These are phyloP conservation scores for Chlamydomonas schloesseri DNA, from an alignment of 139 green algal species.

Conservation along the genomic window DNA sequence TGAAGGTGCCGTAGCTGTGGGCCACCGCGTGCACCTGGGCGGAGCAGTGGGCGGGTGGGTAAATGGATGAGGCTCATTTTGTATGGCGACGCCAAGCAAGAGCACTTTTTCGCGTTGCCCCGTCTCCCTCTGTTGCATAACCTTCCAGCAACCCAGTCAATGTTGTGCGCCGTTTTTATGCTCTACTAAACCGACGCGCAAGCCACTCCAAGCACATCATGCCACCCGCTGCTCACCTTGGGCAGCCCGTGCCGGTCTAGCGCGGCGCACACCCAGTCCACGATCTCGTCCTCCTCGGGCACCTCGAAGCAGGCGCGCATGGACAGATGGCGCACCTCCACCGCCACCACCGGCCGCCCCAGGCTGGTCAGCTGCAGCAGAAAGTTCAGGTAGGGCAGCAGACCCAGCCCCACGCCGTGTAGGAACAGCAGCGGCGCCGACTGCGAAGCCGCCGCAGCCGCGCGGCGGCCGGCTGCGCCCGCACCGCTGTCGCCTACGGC, in stretches of 20 bases:
- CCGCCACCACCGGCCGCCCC: constrained; percentile 46
- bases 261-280: neutral
- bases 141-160: no score
- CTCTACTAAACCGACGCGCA: no score
- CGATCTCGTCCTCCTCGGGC: constrained; percentile 28
- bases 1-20: constrained; percentile 55
- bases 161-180: no score
- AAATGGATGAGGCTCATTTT: no score
- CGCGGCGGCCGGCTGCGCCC: neutral
- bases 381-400: constrained; percentile 63
- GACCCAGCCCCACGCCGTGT: constrained; percentile 64
- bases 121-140: no score
- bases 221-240: no score
- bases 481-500: neutral
- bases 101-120: no score
- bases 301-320: constrained; percentile 46
- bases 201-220: no score
- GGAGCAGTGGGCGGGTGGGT: no score
- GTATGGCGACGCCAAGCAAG: no score
- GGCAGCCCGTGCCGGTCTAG: neutral
- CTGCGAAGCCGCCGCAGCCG: neutral
- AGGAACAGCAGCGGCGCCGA: constrained; percentile 59
- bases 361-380: constrained; percentile 41
- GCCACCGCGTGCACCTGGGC: constrained; percentile 16
- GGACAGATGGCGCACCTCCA: constrained; percentile 62